phyloP scores from a whole-genome alignment of 805 yeast species.

The Monosporozyma unispora region DNA sequence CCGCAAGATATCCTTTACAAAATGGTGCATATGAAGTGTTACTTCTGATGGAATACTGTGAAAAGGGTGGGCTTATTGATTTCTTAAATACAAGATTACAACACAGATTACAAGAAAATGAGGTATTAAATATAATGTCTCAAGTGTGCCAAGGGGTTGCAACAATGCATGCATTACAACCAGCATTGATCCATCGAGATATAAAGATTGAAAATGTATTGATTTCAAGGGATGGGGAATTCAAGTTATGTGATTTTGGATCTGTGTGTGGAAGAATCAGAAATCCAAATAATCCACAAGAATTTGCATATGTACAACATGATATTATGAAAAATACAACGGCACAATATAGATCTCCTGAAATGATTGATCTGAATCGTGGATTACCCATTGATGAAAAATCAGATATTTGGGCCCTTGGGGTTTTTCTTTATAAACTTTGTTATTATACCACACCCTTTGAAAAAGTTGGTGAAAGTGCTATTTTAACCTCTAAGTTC shows the following conservation, averaged over 20 bases:
- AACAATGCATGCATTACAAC: constrained; percentile 63
- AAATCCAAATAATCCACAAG: constrained; percentile 55
- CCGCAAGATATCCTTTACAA: constrained; percentile 52
- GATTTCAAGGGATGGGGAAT: constrained; percentile 47
- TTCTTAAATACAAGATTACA: constrained; percentile 68
- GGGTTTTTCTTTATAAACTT: constrained; percentile 65
- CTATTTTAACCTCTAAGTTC: constrained; percentile 49
- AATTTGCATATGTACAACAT: constrained; percentile 48
- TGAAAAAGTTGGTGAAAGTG: constrained; percentile 54
- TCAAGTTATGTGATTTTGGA: constrained; percentile 76
- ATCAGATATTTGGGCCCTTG: constrained; percentile 80
- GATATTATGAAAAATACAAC: constrained; percentile 75
- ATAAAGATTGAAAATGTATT: constrained; percentile 76
- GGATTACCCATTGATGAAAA: constrained; percentile 72
- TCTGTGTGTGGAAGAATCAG: constrained; percentile 59
- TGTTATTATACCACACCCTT: constrained; percentile 81
- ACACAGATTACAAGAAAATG: constrained; percentile 57
- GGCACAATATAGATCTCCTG: constrained; percentile 79
- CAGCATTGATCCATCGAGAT: constrained; percentile 71
- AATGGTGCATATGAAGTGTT: constrained; percentile 65
- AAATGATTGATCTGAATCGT: constrained; percentile 65
- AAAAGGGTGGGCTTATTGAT: constrained; percentile 66
- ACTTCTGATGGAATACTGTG: constrained; percentile 71
- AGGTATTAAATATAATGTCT: constrained; percentile 57
- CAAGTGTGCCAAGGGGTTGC: constrained; percentile 68